Base-by-base conservation (phyloP, 768 basidiomycete genomes). In the Porpolomopsis calyptriformis region DNA sequence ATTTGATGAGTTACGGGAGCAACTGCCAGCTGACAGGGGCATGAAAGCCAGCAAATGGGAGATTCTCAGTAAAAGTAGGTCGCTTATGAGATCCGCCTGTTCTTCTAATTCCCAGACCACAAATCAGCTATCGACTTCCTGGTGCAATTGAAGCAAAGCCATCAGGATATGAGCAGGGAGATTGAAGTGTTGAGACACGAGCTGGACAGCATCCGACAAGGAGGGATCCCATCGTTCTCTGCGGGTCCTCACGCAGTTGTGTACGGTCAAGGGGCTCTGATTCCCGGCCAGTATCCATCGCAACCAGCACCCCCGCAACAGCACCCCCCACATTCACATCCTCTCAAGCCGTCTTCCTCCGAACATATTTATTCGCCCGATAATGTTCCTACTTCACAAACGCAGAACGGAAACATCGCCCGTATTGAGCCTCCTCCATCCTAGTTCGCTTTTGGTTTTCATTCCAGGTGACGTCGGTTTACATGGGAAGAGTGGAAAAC, bases 1-100 rank as follows among this genome's bases (percentile, higher is more conserved):
- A 36, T 98, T 98, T 59, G 96, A 99, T 55, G 96, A 99, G 61
- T 67, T 99, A 52, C 76, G 91, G 48, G 93, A 96, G 62, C 80
- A 88, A 56, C 68, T 99, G 20, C 96, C 96, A 1, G 83, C 84
- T 43, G 91, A 91, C 67, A 77, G 85, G 43, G 91, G 85, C 35
- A 87, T 92, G 81, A 98, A 98, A 60, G 85, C 90, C 16, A 92
- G 88, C 67, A 99, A 99, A 67, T 98, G 94, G 96, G 96, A 99
- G 69, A 97, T 97, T 50, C 66, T 99, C 26, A 93, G 83, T 65
- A 94, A 96, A 80, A 88, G 93, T 88, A 53, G 52, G 73, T 61
- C 18, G 42, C 33, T 26, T 26, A 19, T 40, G n/a, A 31, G 10
- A 10, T 2, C 31, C 31, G 47, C 46, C 38, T 31, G 37, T 43